Conservation (phyloP, 2,329 filamentous ascomycete genomes). For the Diaporthe sp. region DNA sequence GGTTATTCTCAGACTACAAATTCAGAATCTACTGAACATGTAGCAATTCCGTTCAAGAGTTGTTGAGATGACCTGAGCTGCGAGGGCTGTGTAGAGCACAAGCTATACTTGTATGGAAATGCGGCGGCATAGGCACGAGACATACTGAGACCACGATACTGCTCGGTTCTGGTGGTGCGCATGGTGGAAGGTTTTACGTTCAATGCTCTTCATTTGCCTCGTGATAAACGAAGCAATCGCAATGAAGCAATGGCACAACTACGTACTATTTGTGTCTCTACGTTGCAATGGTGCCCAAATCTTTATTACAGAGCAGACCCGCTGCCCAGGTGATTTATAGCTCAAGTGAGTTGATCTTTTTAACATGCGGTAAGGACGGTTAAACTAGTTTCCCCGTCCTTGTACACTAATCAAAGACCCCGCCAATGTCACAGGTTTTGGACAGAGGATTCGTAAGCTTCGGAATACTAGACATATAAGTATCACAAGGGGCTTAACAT, state of each 20-base stretch:
- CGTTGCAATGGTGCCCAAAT: not conserved
- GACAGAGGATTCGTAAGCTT: not conserved
- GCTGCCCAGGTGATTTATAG: not conserved
- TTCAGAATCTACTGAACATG: too few relatives aligned
- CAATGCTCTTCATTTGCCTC: not conserved
- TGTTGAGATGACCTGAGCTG: not conserved
- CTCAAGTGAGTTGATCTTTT: not conserved
- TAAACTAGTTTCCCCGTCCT: not conserved
- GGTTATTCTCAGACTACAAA: too few relatives aligned
- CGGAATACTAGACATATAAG: not conserved
- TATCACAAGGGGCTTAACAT: not conserved
- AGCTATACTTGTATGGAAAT: too few relatives aligned
- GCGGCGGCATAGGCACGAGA: not conserved
- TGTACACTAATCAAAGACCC: conserved; percentile 3
- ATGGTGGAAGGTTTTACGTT: not conserved
- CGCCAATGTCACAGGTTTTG: not conserved
- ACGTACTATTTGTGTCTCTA: not conserved
- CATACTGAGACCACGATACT: not conserved
- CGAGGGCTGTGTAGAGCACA: not conserved
- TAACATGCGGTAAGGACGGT: not conserved
- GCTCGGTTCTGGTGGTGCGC: not conserved
- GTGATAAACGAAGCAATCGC: not conserved
- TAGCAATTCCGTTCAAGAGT: not conserved
- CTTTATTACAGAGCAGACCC: not conserved
- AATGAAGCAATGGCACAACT: not conserved